Conservation (phyloP, 768 basidiomycete genomes). For the Lentinula aciculospora region DNA sequence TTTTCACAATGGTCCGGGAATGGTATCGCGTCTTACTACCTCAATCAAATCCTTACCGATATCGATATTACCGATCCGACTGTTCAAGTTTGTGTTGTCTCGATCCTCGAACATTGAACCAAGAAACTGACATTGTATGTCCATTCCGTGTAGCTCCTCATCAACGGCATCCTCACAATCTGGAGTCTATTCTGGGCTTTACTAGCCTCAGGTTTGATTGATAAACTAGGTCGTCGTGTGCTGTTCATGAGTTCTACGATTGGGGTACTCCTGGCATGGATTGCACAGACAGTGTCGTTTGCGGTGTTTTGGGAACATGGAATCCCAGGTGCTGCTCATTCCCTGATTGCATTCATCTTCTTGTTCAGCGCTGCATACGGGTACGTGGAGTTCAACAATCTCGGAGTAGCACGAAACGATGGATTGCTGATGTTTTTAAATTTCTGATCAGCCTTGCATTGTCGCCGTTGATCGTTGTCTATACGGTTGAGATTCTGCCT, state of each 20-base stretch:
- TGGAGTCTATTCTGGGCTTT: slow-evolving; percentile 52
- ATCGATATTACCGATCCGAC: slow-evolving; percentile 27
- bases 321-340: slow-evolving; percentile 30
- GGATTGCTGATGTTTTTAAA: too few relatives aligned
- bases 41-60: slow-evolving; percentile 15
- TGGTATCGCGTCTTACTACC: slow-evolving; percentile 53
- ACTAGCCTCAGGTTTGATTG: slow-evolving; percentile 43
- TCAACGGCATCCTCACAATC: slow-evolving; percentile 57
- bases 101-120: too few relatives aligned
- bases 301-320: slow-evolving; percentile 28
- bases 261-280: slow-evolving; percentile 42
- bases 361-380: slow-evolving; percentile 53
- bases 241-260: slow-evolving; percentile 37
- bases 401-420: neutral
- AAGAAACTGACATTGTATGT: too few relatives aligned
- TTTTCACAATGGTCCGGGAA: slow-evolving; percentile 61
- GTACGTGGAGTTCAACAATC: neutral
- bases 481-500: slow-evolving; percentile 62
- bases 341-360: slow-evolving; percentile 55
- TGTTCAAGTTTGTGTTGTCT: slow-evolving; percentile 19
- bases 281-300: slow-evolving; percentile 41
- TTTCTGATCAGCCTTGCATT: slow-evolving; percentile 50
- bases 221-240: slow-evolving; percentile 44
- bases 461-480: slow-evolving; percentile 50
- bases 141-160: slow-evolving; percentile 52